These are phyloP conservation scores for Smallanthus sonchifolius DNA, from an alignment of 129 eudicot genomes.

Conservation along the genomic window DNA sequence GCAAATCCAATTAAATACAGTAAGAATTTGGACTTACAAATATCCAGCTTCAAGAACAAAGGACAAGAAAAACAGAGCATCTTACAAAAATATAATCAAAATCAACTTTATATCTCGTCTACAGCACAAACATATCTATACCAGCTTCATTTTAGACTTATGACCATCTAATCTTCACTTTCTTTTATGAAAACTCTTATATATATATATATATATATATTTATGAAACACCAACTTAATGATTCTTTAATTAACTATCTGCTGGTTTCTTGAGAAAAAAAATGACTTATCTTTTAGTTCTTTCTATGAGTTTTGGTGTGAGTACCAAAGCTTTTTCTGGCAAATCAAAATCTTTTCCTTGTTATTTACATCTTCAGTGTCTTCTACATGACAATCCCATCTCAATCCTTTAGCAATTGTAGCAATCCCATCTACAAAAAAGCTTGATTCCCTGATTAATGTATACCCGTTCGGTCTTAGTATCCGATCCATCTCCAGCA, in stretches of 20 bases:
- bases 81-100: constrained; percentile 16
- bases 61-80: not conserved
- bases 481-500: constrained; percentile 92
- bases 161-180: not conserved
- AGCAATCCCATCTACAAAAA: constrained; percentile 54
- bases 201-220: not conserved
- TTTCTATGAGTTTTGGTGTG: constrained; percentile 55
- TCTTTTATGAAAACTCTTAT: not conserved
- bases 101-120: constrained; percentile 19
- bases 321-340: constrained; percentile 92
- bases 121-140: constrained; percentile 28
- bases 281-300: constrained; percentile 11
- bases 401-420: constrained; percentile 67
- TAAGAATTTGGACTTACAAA: not conserved
- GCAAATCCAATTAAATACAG: not conserved
- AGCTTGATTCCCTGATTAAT: constrained; percentile 71
- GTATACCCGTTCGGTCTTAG: constrained; percentile 80
- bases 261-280: constrained; percentile 19
- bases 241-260: constrained; percentile 11
- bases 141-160: constrained; percentile 11
- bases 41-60: constrained; percentile 21
- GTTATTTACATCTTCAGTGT: constrained; percentile 55
- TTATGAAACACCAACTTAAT: constrained; percentile 21
- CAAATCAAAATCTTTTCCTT: constrained; percentile 78
- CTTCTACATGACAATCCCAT: constrained; percentile 86